Conservation (phyloP, 257 asterid genomes). For the Solanum chilense region DNA sequence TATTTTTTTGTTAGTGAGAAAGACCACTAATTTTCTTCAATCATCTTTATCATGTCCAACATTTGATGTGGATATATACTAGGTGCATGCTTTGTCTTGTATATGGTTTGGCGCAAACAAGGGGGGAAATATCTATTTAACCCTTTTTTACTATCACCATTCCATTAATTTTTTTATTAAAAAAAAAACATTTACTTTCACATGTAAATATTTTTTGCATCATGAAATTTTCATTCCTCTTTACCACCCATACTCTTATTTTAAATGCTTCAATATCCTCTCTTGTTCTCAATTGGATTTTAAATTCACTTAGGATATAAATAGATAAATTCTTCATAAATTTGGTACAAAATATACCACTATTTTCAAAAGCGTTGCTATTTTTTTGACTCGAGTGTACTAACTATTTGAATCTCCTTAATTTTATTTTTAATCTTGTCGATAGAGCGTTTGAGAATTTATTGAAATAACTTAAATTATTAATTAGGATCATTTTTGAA, state of each 20-base stretch:
- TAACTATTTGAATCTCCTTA: background rate
- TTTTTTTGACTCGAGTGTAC: background rate
- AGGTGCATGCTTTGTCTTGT: conserved; percentile 15
- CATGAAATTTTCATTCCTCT: background rate
- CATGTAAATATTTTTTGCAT: background rate
- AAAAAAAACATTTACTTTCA: background rate
- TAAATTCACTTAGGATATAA: background rate
- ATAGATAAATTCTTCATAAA: background rate
- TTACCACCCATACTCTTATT: background rate
- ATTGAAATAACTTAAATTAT: background rate
- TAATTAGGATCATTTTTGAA: background rate
- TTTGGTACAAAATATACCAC: background rate
- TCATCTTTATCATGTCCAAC: background rate
- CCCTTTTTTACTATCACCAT: background rate
- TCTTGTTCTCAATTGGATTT: background rate
- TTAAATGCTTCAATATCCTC: background rate
- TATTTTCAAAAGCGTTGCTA: background rate
- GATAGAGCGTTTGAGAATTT: background rate
- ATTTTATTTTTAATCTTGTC: background rate
- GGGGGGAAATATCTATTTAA: background rate
- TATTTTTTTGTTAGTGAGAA: conserved; percentile 13
- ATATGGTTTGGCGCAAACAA: background rate
- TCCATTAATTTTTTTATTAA: background rate
- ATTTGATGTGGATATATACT: conserved; percentile 8
- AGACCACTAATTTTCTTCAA: conserved; percentile 20